Evolutionary conservation across 2,329 filamentous ascomycete genomes (phyloP).

Genomic region (Xylaria sp.): DNA sequence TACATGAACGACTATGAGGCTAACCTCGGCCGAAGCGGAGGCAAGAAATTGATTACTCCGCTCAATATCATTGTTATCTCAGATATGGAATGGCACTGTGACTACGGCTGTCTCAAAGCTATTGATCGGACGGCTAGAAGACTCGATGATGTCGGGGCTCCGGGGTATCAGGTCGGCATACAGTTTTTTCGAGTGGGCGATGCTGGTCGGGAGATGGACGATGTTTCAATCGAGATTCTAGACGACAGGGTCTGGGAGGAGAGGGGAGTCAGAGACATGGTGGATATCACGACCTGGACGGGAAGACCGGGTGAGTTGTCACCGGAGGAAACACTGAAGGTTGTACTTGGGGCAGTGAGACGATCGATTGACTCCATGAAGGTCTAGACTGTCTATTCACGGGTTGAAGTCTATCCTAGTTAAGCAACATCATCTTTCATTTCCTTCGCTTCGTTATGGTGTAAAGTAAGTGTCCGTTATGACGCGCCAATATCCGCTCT

Average conservation of each 20-base stretch:
- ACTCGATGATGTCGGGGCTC: slow-evolving; percentile 68
- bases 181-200: slow-evolving; percentile 81
- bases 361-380: slow-evolving; percentile 40
- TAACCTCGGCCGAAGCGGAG: not conserved
- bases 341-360: slow-evolving; percentile 68
- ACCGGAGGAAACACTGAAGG: slow-evolving; percentile 71
- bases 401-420: not conserved
- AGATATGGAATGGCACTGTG: slow-evolving; percentile 73
- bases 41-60: slow-evolving; percentile 55
- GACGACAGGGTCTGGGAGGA: slow-evolving; percentile 68
- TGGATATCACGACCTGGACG: slow-evolving; percentile 75
- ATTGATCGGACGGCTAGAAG: slow-evolving; percentile 65
- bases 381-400: slow-evolving; percentile 8
- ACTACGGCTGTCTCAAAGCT: slow-evolving; percentile 52
- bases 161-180: slow-evolving; percentile 75
- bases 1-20: slow-evolving; percentile 37
- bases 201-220: slow-evolving; percentile 61
- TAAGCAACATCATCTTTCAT: not conserved
- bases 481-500: slow-evolving; percentile 12
- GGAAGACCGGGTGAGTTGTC: slow-evolving; percentile 56
- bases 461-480: slow-evolving; percentile 28
- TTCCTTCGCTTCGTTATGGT: slow-evolving; percentile 19
- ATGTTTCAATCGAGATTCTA: slow-evolving; percentile 59
- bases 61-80: slow-evolving; percentile 82
- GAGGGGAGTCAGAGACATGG: slow-evolving; percentile 71